Conservation (phyloP, 306 rosid species). For the Casuarina cunninghamiana region DNA sequence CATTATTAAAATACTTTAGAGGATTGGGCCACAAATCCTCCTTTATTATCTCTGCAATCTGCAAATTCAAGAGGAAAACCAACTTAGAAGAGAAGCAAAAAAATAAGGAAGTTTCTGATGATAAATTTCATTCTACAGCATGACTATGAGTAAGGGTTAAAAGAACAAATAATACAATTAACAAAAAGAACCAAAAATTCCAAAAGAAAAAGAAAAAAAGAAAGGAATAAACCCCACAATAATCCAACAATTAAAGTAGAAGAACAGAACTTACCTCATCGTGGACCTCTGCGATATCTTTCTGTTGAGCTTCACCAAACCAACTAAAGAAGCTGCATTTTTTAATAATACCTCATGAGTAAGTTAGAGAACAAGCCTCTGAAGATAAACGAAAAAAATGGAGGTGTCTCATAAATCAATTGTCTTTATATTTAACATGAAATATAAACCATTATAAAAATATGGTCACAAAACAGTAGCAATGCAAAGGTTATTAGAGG, state of each 20-base stretch:
- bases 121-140: neutral
- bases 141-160: too few relatives aligned
- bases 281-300: constrained; percentile 44
- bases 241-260: neutral
- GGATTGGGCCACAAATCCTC: constrained; percentile 84
- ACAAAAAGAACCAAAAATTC: neutral
- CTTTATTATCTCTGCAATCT: constrained; percentile 68
- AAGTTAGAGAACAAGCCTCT: constrained; percentile 8
- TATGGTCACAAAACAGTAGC: neutral
- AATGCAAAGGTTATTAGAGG: neutral
- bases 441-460: neutral
- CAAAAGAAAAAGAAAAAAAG: neutral
- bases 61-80: constrained; percentile 30
- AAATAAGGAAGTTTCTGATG: neutral
- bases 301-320: constrained; percentile 58
- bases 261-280: constrained; percentile 46
- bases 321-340: constrained; percentile 68
- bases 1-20: constrained; percentile 65
- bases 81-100: neutral
- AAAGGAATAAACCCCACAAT: neutral
- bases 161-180: too few relatives aligned
- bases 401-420: neutral
- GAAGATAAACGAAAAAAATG: neutral
- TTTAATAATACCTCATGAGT: neutral
- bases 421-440: constrained; percentile 4